phyloP scores from a whole-genome alignment of 371 early-diverging fungal species.

The Mucor velutinosus region DNA sequence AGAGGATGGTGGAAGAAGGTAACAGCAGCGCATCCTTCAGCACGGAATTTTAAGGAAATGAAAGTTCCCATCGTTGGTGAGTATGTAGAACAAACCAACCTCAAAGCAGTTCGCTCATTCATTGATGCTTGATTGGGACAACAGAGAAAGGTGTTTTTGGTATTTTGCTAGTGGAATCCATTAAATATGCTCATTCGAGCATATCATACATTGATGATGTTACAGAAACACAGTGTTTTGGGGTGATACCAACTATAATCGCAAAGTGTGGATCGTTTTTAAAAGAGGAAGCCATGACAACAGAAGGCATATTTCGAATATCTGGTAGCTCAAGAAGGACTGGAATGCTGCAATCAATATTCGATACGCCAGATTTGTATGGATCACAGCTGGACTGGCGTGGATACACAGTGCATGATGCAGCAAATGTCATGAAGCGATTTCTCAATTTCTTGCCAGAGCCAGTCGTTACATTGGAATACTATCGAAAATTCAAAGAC shows the following conservation, averaged over 20 bases:
- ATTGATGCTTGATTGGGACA: neutral
- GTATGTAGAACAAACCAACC: neutral
- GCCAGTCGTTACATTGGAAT: conserved; percentile 58
- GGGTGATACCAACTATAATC: conserved; percentile 55
- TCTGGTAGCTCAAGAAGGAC: conserved; percentile 64
- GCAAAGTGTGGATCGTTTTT: conserved; percentile 58
- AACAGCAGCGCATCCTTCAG: conserved; percentile 33
- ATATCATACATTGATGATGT: conserved; percentile 41
- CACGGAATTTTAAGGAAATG: conserved; percentile 35
- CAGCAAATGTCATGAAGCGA: conserved; percentile 63
- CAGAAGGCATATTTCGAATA: conserved; percentile 64
- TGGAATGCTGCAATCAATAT: conserved; percentile 54
- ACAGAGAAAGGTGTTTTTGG: conserved; percentile 43
- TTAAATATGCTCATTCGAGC: conserved; percentile 39
- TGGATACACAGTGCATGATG: conserved; percentile 65
- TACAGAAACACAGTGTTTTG: conserved; percentile 38
- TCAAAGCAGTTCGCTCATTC: neutral
- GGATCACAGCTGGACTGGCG: conserved; percentile 59
- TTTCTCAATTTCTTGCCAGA: conserved; percentile 64
- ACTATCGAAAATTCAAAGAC: conserved; percentile 53
- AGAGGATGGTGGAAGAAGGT: conserved; percentile 41
- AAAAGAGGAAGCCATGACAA: conserved; percentile 49
- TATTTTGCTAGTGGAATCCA: conserved; percentile 32
- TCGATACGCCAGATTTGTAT: conserved; percentile 58
- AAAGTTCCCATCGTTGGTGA: conserved; percentile 34